These are phyloP conservation scores for Colletotrichum sp. DNA, from an alignment of 2,329 filamentous ascomycete species.

Conservation along the genomic window DNA sequence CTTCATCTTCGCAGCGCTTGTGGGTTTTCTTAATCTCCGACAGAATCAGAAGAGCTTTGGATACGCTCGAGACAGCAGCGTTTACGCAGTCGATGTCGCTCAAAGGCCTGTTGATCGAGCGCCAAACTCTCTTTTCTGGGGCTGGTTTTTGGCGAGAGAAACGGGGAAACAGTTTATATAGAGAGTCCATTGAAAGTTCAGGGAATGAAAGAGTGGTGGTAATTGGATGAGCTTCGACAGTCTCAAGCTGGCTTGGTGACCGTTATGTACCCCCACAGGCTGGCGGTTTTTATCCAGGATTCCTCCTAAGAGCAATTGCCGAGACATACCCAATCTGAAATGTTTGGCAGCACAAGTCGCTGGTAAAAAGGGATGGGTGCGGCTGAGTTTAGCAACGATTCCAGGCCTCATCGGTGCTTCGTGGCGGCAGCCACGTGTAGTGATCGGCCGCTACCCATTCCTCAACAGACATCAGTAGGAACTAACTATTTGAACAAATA, in stretches of 20 bases:
- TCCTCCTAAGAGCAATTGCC: not conserved
- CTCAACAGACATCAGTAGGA: not conserved
- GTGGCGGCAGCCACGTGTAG: not conserved
- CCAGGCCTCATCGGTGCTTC: not conserved
- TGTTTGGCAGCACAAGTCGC: too few relatives aligned
- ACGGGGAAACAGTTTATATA: not conserved
- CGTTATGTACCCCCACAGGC: not conserved
- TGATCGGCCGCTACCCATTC: not conserved
- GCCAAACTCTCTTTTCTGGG: not conserved
- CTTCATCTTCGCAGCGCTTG: not conserved
- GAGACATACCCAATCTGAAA: not conserved
- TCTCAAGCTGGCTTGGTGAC: not conserved
- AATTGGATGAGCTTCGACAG: not conserved
- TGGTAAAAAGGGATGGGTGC: not conserved
- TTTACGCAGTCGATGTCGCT: not conserved
- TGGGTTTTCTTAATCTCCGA: not conserved
- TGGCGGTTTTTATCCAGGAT: too few relatives aligned
- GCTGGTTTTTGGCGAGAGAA: not conserved
- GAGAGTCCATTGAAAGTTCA: not conserved
- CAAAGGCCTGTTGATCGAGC: not conserved
- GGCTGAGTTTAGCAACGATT: not conserved
- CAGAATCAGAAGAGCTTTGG: not conserved
- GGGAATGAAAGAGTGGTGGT: not conserved
- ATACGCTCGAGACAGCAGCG: not conserved
- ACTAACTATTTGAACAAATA: not conserved